A percentile compares a stretch with the other conserved stretches of the same genome.
Conservation (phyloP, 495 filamentous ascomycete genomes). For the Hyaloscypha hepaticicola region DNA sequence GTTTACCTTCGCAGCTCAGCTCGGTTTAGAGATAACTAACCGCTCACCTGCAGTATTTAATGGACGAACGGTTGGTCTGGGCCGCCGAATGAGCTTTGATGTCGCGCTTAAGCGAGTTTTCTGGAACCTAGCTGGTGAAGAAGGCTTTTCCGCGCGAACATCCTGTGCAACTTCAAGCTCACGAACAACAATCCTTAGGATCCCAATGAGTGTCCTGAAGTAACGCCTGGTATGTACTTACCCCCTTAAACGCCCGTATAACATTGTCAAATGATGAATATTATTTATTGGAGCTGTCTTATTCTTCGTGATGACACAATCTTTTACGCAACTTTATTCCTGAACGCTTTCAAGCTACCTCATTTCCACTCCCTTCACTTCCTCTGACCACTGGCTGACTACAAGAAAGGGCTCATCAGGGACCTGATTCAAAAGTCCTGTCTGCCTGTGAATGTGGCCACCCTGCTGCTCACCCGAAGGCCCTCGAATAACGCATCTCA, state of each 20-base stretch:
- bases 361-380: not conserved
- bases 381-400: not conserved
- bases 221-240: constrained; percentile 13
- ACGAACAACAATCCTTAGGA: not conserved
- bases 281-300: constrained; percentile 97
- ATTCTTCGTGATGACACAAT: constrained; percentile 58
- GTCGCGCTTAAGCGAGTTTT: not conserved
- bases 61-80: not conserved
- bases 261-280: constrained; percentile 44
- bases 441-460: not conserved
- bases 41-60: not conserved
- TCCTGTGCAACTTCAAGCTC: not conserved
- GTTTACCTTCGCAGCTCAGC: not conserved
- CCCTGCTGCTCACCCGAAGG: not conserved
- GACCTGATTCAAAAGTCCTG: not conserved
- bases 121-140: no score
- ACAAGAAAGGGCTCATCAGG: not conserved
- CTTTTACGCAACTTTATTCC: constrained; percentile 53
- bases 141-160: not conserved
- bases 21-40: not conserved
- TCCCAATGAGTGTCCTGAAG: not conserved
- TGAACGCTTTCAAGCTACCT: constrained; percentile 33
- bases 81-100: not conserved
- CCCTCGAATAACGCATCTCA: not conserved
- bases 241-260: not conserved